Percentiles rank a stretch among this genome's conserved stretches.
Evolutionary conservation across 2,329 filamentous ascomycete genomes (phyloP).

Genomic region (Penicillium psychrosexuale): DNA sequence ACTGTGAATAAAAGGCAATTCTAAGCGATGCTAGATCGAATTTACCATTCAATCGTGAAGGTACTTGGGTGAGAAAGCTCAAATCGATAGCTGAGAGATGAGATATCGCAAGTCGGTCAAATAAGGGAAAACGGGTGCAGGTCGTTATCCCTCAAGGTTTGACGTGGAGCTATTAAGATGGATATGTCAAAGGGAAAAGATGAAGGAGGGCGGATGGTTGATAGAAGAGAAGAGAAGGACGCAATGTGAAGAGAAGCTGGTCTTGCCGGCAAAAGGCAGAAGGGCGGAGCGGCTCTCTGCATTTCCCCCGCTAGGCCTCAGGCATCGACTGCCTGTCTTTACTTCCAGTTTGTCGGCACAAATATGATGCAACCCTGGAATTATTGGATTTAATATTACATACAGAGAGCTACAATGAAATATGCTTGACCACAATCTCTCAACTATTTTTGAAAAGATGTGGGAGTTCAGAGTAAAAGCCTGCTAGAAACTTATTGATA

Average conservation of each 20-base stretch:
- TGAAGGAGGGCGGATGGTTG: slow-evolving; percentile 6
- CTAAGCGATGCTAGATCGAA: background rate
- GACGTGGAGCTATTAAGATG: slow-evolving; percentile 21
- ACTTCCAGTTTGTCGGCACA: background rate
- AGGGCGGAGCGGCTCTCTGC: slow-evolving; percentile 13
- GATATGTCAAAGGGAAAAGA: slow-evolving; percentile 6
- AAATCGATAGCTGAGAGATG: slow-evolving; percentile 18
- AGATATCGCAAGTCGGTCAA: slow-evolving; percentile 27
- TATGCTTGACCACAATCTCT: background rate
- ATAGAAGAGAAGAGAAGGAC: slow-evolving; percentile 15
- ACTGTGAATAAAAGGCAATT: background rate
- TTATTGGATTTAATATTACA: background rate
- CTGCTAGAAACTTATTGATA: background rate
- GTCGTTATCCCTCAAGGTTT: slow-evolving; percentile 28
- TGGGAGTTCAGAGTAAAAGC: background rate
- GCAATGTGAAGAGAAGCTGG: slow-evolving; percentile 18
- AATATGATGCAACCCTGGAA: background rate
- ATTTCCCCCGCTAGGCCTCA: slow-evolving; percentile 22
- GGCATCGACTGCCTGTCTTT: slow-evolving; percentile 7
- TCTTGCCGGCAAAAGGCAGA: slow-evolving; percentile 18
- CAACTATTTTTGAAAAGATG: background rate
- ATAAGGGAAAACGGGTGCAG: slow-evolving; percentile 42
- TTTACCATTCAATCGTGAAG: slow-evolving; percentile 7
- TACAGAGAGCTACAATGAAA: background rate
- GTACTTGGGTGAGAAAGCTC: slow-evolving; percentile 16